Conservation (phyloP, 768 basidiomycete genomes). For the Agrocybe praecox region DNA sequence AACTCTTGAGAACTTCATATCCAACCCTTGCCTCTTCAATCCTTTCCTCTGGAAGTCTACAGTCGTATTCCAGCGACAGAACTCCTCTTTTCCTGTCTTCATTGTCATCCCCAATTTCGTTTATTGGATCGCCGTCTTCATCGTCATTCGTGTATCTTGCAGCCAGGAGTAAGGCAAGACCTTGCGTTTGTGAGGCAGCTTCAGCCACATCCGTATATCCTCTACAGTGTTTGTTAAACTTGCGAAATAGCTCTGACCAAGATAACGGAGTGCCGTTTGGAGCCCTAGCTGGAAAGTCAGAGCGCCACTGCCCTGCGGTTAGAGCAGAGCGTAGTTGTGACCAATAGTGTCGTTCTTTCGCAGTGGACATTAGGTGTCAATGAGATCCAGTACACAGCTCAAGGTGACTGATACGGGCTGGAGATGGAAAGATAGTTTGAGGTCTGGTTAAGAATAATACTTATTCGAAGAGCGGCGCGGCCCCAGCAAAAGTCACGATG, state of each 20-base stretch:
- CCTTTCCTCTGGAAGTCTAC: slow-evolving; percentile 53
- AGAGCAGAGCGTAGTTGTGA: slow-evolving; percentile 70
- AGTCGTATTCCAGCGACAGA: slow-evolving; percentile 58
- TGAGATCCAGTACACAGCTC: background rate
- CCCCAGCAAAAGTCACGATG: background rate
- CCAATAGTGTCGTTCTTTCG: slow-evolving; percentile 81
- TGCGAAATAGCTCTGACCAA: slow-evolving; percentile 82
- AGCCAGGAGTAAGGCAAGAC: slow-evolving; percentile 57
- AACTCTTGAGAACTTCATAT: slow-evolving; percentile 54
- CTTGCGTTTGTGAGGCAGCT: slow-evolving; percentile 68
- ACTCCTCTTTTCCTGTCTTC: slow-evolving; percentile 12
- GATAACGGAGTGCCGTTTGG: slow-evolving; percentile 53
- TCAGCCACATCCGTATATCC: slow-evolving; percentile 64
- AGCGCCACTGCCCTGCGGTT: slow-evolving; percentile 75
- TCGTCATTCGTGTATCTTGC: slow-evolving; percentile 55
- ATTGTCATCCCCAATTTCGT: slow-evolving; percentile 23
- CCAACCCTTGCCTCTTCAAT: slow-evolving; percentile 57
- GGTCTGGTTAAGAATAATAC: background rate
- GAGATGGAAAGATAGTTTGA: background rate
- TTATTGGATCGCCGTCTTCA: slow-evolving; percentile 41
- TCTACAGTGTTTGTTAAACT: slow-evolving; percentile 83
- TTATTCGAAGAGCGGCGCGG: background rate
- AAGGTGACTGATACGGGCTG: background rate
- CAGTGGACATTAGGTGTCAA: slow-evolving; percentile 25
- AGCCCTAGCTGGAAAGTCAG: slow-evolving; percentile 59